Percentiles rank a stretch among this genome's conserved stretches.
These are phyloP conservation scores for Apiotrichum gracile DNA, from an alignment of 1,284 basidiomycete genomes.

Conservation along the genomic window DNA sequence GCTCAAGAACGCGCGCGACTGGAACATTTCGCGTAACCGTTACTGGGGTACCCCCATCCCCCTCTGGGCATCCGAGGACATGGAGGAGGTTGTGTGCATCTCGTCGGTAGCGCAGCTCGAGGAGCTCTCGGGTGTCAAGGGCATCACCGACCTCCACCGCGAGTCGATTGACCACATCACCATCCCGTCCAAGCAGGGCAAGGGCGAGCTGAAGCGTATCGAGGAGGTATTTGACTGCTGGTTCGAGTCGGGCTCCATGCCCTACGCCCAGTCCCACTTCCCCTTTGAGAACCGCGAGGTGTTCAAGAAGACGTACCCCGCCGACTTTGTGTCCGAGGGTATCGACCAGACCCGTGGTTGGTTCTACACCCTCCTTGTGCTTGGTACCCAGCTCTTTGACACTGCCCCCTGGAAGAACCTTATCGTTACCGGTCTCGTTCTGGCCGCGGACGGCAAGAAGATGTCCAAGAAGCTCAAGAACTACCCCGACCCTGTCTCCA, in stretches of 20 bases:
- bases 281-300: conserved; percentile 86
- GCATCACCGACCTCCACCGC: conserved; percentile 88
- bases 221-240: conserved; percentile 99
- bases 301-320: conserved; percentile 77
- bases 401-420: conserved; percentile 97
- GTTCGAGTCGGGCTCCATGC: conserved; percentile 99
- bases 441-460: conserved; percentile 98
- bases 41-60: conserved; percentile 99
- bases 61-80: conserved; percentile 90
- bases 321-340: conserved; percentile 97
- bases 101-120: conserved; percentile 87
- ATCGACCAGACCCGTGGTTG: conserved; percentile 94
- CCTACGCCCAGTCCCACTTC: conserved; percentile 95
- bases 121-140: conserved; percentile 73
- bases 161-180: conserved; percentile 95
- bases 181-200: conserved; percentile 87
- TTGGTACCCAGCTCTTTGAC: conserved; percentile 90
- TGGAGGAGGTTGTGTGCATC: conserved; percentile 85
- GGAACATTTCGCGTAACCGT: conserved; percentile 98
- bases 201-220: conserved; percentile 80
- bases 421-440: conserved; percentile 90
- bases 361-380: conserved; percentile 98
- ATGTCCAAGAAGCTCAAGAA: conserved; percentile 99
- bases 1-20: conserved; percentile 95
- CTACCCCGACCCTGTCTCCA: conserved; percentile 92